phyloP scores from a whole-genome alignment of 1,284 basidiomycete species.

The Cryptococcus sp. region DNA sequence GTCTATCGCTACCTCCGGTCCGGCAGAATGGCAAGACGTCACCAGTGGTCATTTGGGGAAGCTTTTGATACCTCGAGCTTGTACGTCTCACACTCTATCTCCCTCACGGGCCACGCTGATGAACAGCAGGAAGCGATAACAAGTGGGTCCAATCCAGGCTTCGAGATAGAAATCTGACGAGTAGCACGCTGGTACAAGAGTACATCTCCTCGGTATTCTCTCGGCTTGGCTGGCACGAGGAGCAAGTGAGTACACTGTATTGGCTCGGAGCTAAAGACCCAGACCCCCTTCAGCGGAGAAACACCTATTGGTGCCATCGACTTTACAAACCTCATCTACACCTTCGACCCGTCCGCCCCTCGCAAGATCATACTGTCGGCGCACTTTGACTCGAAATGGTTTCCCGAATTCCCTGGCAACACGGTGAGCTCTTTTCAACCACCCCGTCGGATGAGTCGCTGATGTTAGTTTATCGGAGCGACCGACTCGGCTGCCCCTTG shows the following conservation, averaged over 20 bases:
- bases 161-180: conserved; percentile 8
- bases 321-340: conserved; percentile 91
- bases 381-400: conserved; percentile 95
- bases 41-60: conserved; percentile 59
- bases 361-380: conserved; percentile 81
- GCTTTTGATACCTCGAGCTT: conserved; percentile 71
- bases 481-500: conserved; percentile 96
- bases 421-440: conserved; percentile 64
- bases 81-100: conserved; percentile 51
- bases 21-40: conserved; percentile 35
- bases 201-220: conserved; percentile 67
- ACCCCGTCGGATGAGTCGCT: too few relatives aligned
- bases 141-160: conserved; percentile 25
- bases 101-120: conserved; percentile 1
- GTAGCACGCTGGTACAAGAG: conserved; percentile 69
- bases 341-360: conserved; percentile 80
- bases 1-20: conserved; percentile 21
- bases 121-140: conserved; percentile 42
- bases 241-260: conserved; percentile 49
- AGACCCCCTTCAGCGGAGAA: conserved; percentile 65
- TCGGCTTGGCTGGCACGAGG: conserved; percentile 74
- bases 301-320: conserved; percentile 77
- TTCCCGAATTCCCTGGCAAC: conserved; percentile 61
- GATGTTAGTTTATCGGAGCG: conserved; percentile 83
- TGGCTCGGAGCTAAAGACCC: not conserved